Conservation (phyloP, 1,139 yeast species). For the Geotrichum siamense region DNA sequence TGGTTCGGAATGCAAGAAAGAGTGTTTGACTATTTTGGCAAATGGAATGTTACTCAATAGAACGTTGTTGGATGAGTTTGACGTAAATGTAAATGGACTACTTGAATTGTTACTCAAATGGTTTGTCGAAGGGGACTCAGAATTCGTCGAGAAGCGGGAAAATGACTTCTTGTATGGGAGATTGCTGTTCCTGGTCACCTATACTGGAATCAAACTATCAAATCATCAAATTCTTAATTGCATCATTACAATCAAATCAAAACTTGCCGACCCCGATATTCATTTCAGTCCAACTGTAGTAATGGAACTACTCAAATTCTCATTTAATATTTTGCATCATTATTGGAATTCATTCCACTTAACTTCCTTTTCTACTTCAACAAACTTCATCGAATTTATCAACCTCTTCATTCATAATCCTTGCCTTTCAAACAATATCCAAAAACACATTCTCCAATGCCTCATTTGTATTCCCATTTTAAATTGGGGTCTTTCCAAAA, state of each 20-base stretch:
- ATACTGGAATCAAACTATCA: conserved; percentile 17
- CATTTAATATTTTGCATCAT: conserved; percentile 23
- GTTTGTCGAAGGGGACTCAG: too few species aligned
- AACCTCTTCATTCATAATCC: too few species aligned
- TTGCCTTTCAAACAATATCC: background rate
- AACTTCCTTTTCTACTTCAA: background rate
- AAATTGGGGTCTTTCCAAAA: background rate
- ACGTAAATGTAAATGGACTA: too few species aligned
- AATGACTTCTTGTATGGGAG: conserved; percentile 19
- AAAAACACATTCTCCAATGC: background rate
- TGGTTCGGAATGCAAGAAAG: conserved; percentile 16
- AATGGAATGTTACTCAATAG: conserved; percentile 23
- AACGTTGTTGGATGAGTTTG: too few species aligned
- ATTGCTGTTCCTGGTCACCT: conserved; percentile 23
- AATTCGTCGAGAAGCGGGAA: conserved; percentile 9
- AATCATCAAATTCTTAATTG: conserved; percentile 9
- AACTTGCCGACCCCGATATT: conserved; percentile 12
- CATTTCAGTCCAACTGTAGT: too few species aligned
- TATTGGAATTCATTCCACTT: conserved; percentile 13
- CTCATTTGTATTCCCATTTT: conserved; percentile 1
- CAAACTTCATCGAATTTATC: too few species aligned
- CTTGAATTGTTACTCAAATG: too few species aligned
- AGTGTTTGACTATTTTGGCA: conserved; percentile 25
- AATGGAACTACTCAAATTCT: conserved; percentile 6
- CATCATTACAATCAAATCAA: conserved; percentile 17